Base-by-base conservation (phyloP, 108 stramenopile genomes). In the Fragilaria radians region DNA sequence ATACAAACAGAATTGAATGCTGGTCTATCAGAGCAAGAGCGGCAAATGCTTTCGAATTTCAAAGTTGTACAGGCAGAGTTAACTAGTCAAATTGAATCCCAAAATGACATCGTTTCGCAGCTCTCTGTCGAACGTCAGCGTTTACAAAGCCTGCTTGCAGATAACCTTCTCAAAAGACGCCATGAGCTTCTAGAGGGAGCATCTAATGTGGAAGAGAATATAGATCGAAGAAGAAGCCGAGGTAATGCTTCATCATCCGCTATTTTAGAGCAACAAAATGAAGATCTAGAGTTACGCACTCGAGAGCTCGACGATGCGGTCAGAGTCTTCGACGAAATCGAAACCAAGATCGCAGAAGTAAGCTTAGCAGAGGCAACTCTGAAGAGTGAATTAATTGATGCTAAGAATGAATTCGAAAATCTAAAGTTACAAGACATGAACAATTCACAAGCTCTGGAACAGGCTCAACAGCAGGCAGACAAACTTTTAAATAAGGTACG, bases 161-260 rank as follows among this genome's bases (percentile, higher is more conserved):
- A 89, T 62, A 89, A 93, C 61, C 80, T 96, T n/a, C 65, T 79
- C 61, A 86, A 77, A 61, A 80, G 87, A 19, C 82, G 72, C n/a
- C 65, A 70, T 5, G 92, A 89, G 68, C 67, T 93, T 24, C 70
- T 67, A 28, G 84, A 83, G 55, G 55, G 45, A 23, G 45, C 7
- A 14, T 42, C 36, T 42, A 42, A 42, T 14, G 36, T 11, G 14
- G 36, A 61, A 54, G 63, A 66, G 17, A 64, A 67, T 11, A 57
- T 45, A 18, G 34, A 52, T 52, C 61, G 52, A 49, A 58, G 78
- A 14, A 51, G 33, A 4, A 73, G 77, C 45, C 59, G 65, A 14
- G 73, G 72, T 52, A 62, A 47, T 2, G 54, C 53, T 17, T 70
- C 68, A 9, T 61, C 68, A 4, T 68, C 68, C 19, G 57, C 67